Evolutionary conservation across 345 rosid species (phyloP).

Genomic region (Gossypium australe): DNA sequence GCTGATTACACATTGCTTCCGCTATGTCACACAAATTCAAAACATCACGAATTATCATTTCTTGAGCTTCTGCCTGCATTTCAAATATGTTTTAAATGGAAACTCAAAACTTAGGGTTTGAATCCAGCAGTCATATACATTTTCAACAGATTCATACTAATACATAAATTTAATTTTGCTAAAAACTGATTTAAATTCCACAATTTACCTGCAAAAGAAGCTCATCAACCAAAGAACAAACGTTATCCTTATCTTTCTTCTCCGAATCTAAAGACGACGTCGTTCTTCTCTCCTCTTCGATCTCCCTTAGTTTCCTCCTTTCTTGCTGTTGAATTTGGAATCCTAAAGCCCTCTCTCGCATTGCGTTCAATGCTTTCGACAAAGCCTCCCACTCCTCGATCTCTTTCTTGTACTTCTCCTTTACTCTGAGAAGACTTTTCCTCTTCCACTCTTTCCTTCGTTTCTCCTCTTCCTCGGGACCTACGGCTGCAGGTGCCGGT

Average conservation of each 20-base stretch:
- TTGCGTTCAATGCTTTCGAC: slow-evolving; percentile 43
- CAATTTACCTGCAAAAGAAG: slow-evolving; percentile 52
- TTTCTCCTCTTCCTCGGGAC: slow-evolving; percentile 15
- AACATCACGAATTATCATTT: slow-evolving; percentile 42
- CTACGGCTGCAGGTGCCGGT: slow-evolving; percentile 25
- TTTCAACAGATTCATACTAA: neutral
- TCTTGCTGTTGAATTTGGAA: slow-evolving; percentile 26
- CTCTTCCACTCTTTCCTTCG: slow-evolving; percentile 12
- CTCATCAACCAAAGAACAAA: slow-evolving; percentile 40
- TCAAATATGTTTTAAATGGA: neutral
- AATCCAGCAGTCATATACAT: neutral
- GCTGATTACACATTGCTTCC: slow-evolving; percentile 50
- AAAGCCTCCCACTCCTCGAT: slow-evolving; percentile 60
- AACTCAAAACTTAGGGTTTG: neutral
- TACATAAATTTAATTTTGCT: too few relatives aligned
- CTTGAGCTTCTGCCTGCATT: slow-evolving; percentile 65
- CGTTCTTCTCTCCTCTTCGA: slow-evolving; percentile 19
- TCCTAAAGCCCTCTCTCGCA: slow-evolving; percentile 38
- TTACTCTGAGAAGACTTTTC: slow-evolving; percentile 41
- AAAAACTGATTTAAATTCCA: neutral
- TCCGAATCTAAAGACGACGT: slow-evolving; percentile 13
- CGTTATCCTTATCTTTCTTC: slow-evolving; percentile 10
- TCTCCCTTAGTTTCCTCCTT: slow-evolving; percentile 9
- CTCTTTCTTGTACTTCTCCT: slow-evolving; percentile 50
- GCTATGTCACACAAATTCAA: slow-evolving; percentile 61